Conservation (phyloP, 345 rosid genomes). For the Pelargonium nanum region DNA sequence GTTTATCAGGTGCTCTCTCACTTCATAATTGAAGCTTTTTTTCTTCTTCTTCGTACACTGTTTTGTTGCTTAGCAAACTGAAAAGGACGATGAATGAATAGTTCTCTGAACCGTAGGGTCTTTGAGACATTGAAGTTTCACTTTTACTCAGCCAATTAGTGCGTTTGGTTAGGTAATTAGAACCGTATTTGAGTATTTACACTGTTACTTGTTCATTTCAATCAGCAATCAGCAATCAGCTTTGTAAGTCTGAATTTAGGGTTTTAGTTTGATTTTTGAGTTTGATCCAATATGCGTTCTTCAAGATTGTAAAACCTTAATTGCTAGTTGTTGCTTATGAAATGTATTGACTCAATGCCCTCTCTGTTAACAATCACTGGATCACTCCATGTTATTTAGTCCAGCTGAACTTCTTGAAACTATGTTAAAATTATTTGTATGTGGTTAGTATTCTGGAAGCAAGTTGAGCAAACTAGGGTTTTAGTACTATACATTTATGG, state of each 20-base stretch:
- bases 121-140: no score
- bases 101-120: not conserved
- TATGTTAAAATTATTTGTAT: no score
- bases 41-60: not conserved
- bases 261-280: not conserved
- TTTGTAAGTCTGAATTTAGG: not conserved
- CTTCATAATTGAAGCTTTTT: not conserved
- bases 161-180: no score
- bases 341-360: not conserved
- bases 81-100: not conserved
- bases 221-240: no score
- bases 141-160: not conserved
- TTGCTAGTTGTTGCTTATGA: not conserved
- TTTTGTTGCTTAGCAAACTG: not conserved
- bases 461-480: not conserved
- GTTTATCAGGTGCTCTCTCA: conserved; percentile 67
- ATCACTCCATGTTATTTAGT: not conserved
- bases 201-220: no score
- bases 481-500: not conserved
- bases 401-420: not conserved
- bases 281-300: not conserved
- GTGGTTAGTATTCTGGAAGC: not conserved
- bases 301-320: not conserved
- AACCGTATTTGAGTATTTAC: no score
- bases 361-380: not conserved